Evolutionary conservation across 2,329 filamentous ascomycete genomes (phyloP).

Genomic region (Phialophora macrospora): DNA sequence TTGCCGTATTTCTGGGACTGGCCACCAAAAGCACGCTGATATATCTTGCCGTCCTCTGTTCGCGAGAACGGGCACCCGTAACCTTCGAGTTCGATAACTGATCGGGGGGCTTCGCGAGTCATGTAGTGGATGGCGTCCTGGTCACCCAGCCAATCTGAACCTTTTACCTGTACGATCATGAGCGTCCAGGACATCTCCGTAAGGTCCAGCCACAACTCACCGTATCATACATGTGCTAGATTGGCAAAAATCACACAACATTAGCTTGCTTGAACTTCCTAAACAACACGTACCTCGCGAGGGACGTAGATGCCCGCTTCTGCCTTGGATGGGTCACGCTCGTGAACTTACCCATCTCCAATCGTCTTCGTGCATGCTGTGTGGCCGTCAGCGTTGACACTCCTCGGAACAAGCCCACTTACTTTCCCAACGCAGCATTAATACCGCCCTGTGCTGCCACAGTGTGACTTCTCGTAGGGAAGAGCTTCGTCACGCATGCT

Average conservation of each 20-base stretch:
- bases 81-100: constrained; percentile 76
- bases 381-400: constrained; percentile 25
- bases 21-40: constrained; percentile 98
- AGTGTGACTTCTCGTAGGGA: constrained; percentile 67
- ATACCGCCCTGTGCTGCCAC: constrained; percentile 71
- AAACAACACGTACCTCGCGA: neutral
- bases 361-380: constrained; percentile 59
- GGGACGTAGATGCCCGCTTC: neutral
- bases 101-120: constrained; percentile 60
- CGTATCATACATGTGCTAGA: constrained; percentile 63
- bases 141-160: constrained; percentile 64
- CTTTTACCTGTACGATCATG: constrained; percentile 49
- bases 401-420: constrained; percentile 24
- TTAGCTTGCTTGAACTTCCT: too few relatives aligned
- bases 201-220: constrained; percentile 33
- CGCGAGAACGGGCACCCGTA: constrained; percentile 92
- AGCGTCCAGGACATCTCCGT: neutral
- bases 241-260: too few relatives aligned
- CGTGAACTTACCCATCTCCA: constrained; percentile 53
- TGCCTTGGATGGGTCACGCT: neutral
- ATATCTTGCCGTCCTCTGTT: constrained; percentile 96
- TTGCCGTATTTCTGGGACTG: constrained; percentile 95
- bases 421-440: constrained; percentile 62
- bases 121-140: constrained; percentile 66
- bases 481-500: constrained; percentile 68